phyloP scores from a whole-genome alignment of 1,284 basidiomycete genomes.

The Sphagnurus paluster region DNA sequence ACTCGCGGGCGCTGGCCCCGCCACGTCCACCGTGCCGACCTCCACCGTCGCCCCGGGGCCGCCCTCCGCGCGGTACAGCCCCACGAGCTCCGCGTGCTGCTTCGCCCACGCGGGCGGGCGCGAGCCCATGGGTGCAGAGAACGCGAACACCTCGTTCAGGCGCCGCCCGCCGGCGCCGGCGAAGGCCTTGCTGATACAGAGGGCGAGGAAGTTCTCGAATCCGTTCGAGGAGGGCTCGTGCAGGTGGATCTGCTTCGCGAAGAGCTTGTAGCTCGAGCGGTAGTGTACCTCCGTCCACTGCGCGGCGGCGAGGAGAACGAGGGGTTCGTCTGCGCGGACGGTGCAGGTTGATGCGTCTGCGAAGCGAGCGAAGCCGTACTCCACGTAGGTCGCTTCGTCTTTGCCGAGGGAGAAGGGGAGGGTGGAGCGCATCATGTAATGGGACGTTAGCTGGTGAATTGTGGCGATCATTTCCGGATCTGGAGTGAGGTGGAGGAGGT shows the following conservation, averaged over 20 bases:
- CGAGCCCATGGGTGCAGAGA: conserved; percentile 24
- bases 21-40: conserved; percentile 25
- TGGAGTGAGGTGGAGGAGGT: conserved; percentile 9
- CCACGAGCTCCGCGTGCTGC: conserved; percentile 34
- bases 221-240: conserved; percentile 35
- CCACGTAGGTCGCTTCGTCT: conserved; percentile 38
- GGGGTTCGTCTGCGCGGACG: conserved; percentile 37
- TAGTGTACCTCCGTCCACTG: conserved; percentile 35
- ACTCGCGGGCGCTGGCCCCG: conserved; percentile 25
- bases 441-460: conserved; percentile 35
- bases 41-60: too few species aligned
- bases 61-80: conserved; percentile 25
- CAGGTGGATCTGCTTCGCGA: conserved; percentile 31
- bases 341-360: conserved; percentile 34
- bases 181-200: conserved; percentile 37
- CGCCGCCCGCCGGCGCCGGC: conserved; percentile 24
- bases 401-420: conserved; percentile 32
- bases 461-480: conserved; percentile 36
- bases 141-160: conserved; percentile 36
- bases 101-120: conserved; percentile 35
- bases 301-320: conserved; percentile 37
- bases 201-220: conserved; percentile 41
- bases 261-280: conserved; percentile 33
- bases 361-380: conserved; percentile 41
- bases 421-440: conserved; percentile 37